Conservation (phyloP, 1,139 yeast genomes). For the Suhomyces kunorum region DNA sequence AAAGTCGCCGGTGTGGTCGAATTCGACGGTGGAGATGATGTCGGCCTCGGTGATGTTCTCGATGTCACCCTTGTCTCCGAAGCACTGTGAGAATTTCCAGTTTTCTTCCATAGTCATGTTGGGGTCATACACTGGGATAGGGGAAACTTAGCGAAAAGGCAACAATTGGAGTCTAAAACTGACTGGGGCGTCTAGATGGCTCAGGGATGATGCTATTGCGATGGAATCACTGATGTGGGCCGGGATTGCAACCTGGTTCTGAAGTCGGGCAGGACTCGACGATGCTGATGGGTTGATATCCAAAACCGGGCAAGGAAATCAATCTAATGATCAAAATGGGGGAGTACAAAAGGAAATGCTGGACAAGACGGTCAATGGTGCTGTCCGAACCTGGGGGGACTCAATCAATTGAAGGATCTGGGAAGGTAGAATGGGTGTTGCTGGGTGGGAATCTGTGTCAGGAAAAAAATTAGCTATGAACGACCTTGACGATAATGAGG, state of each 20-base stretch:
- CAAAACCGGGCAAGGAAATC: constrained; percentile 1
- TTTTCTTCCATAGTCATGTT: constrained; percentile 27
- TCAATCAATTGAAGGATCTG: constrained; percentile 2
- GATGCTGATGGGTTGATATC: neutral
- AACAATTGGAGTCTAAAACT: constrained; percentile 1
- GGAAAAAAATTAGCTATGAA: constrained; percentile 13
- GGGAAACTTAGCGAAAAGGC: neutral
- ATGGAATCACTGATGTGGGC: neutral
- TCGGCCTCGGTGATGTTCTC: constrained; percentile 97
- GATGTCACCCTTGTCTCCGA: constrained; percentile 97
- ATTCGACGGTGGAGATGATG: constrained; percentile 95
- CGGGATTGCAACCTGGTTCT: neutral
- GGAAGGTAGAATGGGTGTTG: constrained; percentile 4
- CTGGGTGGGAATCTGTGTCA: constrained; percentile 10
- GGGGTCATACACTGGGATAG: constrained; percentile 5
- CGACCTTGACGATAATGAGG: constrained; percentile 10
- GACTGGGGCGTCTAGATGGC: neutral
- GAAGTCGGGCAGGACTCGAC: neutral
- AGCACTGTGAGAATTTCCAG: constrained; percentile 85
- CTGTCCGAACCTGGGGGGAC: neutral
- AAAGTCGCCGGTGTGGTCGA: constrained; percentile 91
- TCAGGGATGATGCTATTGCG: neutral
- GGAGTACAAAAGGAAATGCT: neutral
- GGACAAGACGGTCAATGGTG: neutral
- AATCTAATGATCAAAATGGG: constrained; percentile 1